Percentiles rank a stretch among this genome's conserved stretches.
Conservation (phyloP, 305 asterid genomes). For the Ajuga reptans region DNA sequence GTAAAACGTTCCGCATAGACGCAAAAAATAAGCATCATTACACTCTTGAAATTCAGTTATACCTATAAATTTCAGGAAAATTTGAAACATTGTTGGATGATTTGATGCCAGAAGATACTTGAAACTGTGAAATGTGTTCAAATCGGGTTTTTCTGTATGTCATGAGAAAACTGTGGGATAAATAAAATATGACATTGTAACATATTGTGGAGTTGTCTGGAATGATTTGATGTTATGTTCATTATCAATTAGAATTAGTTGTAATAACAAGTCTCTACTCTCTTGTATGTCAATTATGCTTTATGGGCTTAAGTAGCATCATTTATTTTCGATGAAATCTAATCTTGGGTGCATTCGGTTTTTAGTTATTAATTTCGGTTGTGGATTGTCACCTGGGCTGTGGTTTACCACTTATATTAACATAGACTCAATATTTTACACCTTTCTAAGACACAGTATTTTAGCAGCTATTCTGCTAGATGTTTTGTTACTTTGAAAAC, state of each 20-base stretch:
- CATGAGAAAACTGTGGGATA: background rate
- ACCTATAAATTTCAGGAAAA: background rate
- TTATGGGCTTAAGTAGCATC: background rate
- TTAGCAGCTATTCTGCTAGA: background rate
- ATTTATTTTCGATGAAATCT: background rate
- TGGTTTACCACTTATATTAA: background rate
- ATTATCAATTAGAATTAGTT: background rate
- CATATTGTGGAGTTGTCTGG: background rate
- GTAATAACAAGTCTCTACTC: background rate
- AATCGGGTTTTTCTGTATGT: too few relatives aligned
- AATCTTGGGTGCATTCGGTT: background rate
- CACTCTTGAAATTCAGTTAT: slow-evolving; percentile 2
- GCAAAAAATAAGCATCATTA: background rate
- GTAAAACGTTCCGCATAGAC: background rate
- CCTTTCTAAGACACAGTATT: background rate
- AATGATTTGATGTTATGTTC: background rate
- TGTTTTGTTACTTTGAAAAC: background rate
- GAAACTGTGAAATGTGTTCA: background rate
- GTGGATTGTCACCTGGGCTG: background rate
- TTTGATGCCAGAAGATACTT: background rate
- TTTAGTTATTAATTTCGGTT: background rate
- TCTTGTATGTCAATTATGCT: slow-evolving; percentile 4
- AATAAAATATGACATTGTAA: background rate
- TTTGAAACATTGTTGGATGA: background rate
- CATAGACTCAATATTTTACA: background rate